phyloP scores from a whole-genome alignment of 75 land plant genomes.

The Picea glauca region DNA sequence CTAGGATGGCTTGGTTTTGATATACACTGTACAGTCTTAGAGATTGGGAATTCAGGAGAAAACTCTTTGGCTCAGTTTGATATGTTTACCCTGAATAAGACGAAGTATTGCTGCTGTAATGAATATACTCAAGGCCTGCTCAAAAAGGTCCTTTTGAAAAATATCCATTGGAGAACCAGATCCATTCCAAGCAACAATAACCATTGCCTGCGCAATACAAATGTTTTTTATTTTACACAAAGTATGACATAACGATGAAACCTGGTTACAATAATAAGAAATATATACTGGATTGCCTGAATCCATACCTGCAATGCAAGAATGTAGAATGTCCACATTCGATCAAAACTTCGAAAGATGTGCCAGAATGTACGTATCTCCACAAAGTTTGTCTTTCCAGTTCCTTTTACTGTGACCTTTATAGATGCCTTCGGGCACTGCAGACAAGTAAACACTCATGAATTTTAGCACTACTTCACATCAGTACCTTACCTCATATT shows the following conservation, averaged over 20 bases:
- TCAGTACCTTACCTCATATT: no score
- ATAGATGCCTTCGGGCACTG: slow-evolving; percentile 3
- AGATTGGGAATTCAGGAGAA: not conserved
- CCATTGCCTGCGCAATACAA: slow-evolving; percentile 57
- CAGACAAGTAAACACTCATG: not conserved
- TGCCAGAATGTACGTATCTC: slow-evolving; percentile 97
- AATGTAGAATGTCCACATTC: slow-evolving; percentile 95
- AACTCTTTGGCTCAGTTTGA: not conserved
- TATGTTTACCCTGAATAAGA: slow-evolving; percentile 69
- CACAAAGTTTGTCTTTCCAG: slow-evolving; percentile 78
- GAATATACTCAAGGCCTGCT: slow-evolving; percentile 71
- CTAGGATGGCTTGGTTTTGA: no score
- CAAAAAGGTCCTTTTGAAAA: slow-evolving; percentile 40
- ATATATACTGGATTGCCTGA: not conserved
- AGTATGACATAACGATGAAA: not conserved
- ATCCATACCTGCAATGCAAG: slow-evolving; percentile 77
- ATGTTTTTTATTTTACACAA: not conserved
- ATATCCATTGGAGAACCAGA: slow-evolving; percentile 35
- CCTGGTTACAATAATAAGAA: not conserved
- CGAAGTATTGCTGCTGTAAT: slow-evolving; percentile 92
- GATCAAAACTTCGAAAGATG: slow-evolving; percentile 94
- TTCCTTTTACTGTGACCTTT: slow-evolving; percentile 27
- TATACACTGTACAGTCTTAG: not conserved
- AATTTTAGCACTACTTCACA: not conserved
- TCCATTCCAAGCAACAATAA: slow-evolving; percentile 77